Conservation (phyloP, 345 rosid species). For the Citrus sinensis region DVS_A1.0 CM039162.1:316501-317000, state of each 20-base stretch:
- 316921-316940: not conserved
- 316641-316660: not conserved
- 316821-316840: not conserved
- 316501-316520: slow-evolving; percentile 48
- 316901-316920: not conserved
- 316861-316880: not conserved
- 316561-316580: slow-evolving; percentile 67
- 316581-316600: slow-evolving; percentile 20
- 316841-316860: not conserved
- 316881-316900: not conserved
- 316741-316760: slow-evolving; percentile 95
- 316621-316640: slow-evolving; percentile 13
- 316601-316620: slow-evolving; percentile 13
- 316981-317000: not conserved
- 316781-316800: slow-evolving; percentile 18
- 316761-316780: slow-evolving; percentile 89
- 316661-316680: not conserved
- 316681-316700: slow-evolving; percentile 55
- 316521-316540: slow-evolving; percentile 56
- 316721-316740: slow-evolving; percentile 86
- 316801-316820: not conserved
- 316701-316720: slow-evolving; percentile 83
- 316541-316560: slow-evolving; percentile 74
- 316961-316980: not conserved
- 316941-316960: not conserved